phyloP scores from a whole-genome alignment of 345 rosid species.

The Eucalyptus fibrosa region DNA sequence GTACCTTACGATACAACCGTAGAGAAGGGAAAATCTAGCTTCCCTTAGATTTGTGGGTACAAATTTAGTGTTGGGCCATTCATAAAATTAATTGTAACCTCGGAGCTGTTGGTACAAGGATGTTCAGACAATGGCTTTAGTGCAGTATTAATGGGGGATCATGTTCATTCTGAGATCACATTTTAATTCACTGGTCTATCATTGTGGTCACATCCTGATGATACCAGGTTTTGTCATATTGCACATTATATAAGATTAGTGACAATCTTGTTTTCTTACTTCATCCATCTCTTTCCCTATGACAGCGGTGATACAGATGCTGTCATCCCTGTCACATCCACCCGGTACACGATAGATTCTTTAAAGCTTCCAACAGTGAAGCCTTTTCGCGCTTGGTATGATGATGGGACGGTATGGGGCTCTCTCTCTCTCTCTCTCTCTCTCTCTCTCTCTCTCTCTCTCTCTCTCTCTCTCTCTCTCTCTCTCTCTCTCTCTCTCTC shows the following conservation, averaged over 20 bases:
- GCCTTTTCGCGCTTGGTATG: conserved; percentile 70
- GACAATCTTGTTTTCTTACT: background rate
- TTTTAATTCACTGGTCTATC: background rate
- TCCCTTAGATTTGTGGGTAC: background rate
- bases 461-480: background rate
- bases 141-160: background rate
- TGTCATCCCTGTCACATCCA: conserved; percentile 78
- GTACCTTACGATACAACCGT: background rate
- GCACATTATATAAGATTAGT: background rate
- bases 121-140: background rate
- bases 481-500: background rate
- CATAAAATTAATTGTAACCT: background rate
- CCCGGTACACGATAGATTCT: conserved; percentile 79
- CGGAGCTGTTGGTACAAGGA: background rate
- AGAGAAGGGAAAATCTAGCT: background rate
- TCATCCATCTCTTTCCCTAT: background rate
- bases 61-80: background rate
- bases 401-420: conserved; percentile 58
- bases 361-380: conserved; percentile 57
- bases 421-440: background rate
- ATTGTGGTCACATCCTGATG: background rate
- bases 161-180: background rate
- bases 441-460: background rate
- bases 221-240: background rate
- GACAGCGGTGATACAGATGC: conserved; percentile 89